Percentiles rank a stretch among this genome's conserved stretches.
These are phyloP conservation scores for Fusarium nurragi DNA, from an alignment of 2,329 filamentous ascomycete genomes.

Conservation along the genomic window DNA sequence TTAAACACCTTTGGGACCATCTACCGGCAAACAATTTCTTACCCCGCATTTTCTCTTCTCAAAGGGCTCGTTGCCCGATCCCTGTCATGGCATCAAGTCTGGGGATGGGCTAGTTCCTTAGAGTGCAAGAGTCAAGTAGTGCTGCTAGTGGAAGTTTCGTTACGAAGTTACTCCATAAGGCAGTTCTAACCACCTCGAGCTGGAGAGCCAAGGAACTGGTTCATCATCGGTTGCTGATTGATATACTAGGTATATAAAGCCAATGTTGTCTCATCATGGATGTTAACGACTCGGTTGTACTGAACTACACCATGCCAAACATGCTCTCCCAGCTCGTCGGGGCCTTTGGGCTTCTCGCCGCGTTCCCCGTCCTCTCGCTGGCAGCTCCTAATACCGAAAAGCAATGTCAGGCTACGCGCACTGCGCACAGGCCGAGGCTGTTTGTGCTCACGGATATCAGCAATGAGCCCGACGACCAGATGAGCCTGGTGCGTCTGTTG, in stretches of 20 bases:
- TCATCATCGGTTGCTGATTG: not conserved
- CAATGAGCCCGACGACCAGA: slow-evolving; percentile 57
- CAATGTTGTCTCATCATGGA: not conserved
- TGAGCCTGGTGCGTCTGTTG: slow-evolving; percentile 55
- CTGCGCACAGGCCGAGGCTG: slow-evolving; percentile 43
- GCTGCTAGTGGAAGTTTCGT: not conserved
- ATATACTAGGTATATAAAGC: not conserved
- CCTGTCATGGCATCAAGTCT: slow-evolving; percentile 7
- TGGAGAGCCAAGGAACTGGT: not conserved
- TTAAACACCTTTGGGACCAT: not conserved
- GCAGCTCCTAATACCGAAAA: not conserved
- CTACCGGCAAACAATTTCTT: not conserved
- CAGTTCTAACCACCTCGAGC: not conserved
- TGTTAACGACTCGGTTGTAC: not conserved
- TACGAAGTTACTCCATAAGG: not conserved
- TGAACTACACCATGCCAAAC: not conserved
- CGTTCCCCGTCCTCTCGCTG: not conserved
- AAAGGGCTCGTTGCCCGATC: too few relatives aligned
- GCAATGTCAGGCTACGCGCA: not conserved
- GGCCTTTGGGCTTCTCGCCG: slow-evolving; percentile 8
- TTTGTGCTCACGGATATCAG: slow-evolving; percentile 57
- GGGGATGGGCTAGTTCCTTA: not conserved
- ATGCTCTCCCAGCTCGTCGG: slow-evolving; percentile 17
- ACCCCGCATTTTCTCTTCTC: too few relatives aligned
- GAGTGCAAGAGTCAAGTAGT: not conserved